phyloP scores from a whole-genome alignment of 345 rosid species.

The Eucalyptus melliodora region DNA sequence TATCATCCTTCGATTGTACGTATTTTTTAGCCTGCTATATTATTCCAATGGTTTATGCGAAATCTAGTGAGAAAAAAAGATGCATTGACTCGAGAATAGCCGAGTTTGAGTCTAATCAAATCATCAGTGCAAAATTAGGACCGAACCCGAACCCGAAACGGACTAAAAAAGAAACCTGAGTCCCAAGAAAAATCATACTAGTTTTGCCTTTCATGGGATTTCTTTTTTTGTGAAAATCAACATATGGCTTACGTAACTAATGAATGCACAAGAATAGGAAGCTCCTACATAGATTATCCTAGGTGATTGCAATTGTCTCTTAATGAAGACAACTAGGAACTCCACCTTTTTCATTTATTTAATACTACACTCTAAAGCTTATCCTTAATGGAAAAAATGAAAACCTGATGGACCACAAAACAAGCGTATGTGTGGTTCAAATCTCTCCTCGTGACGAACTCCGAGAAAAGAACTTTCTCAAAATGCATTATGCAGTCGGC shows the following conservation, averaged over 20 bases:
- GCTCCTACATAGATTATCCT: not conserved
- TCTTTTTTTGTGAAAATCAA: not conserved
- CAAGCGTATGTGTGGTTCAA: not conserved
- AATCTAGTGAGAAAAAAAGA: not conserved
- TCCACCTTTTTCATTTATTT: not conserved
- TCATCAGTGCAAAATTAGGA: not conserved
- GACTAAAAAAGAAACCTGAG: not conserved
- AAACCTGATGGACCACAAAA: not conserved
- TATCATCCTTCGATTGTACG: rapidly evolving
- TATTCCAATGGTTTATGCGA: not conserved
- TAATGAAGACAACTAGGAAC: not conserved
- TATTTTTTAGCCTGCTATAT: not conserved
- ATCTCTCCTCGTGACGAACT: not conserved
- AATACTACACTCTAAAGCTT: not conserved
- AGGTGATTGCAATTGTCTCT: not conserved
- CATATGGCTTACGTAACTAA: not conserved
- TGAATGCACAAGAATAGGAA: not conserved
- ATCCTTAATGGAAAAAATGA: not conserved
- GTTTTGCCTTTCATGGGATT: not conserved
- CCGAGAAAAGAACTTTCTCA: not conserved
- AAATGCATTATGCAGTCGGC: not conserved
- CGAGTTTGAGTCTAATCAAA: not conserved
- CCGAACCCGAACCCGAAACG: rapidly evolving
- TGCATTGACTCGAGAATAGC: not conserved
- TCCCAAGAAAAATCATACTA: not conserved